A percentile compares a stretch with the other conserved stretches of the same genome.
These are phyloP conservation scores for Terana coerulea DNA, from an alignment of 768 basidiomycete species.

Conservation along the genomic window DNA sequence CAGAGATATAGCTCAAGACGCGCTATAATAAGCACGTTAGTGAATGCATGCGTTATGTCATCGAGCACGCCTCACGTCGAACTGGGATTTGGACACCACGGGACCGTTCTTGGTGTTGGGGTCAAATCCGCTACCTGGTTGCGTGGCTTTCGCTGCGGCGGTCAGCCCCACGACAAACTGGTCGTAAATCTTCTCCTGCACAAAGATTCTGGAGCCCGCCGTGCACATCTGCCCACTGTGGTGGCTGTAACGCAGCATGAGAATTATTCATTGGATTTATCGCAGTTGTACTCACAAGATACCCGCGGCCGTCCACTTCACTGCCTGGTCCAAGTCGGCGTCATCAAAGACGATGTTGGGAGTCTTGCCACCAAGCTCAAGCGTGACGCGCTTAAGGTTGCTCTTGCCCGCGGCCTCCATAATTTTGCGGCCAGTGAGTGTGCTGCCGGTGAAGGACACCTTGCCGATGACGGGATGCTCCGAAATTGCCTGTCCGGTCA, in stretches of 20 bases:
- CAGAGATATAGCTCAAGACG: slow-evolving; percentile 73
- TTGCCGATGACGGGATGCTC: slow-evolving; percentile 64
- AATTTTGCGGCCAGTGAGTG: slow-evolving; percentile 72
- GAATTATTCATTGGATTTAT: background rate
- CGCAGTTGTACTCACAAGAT: slow-evolving; percentile 53
- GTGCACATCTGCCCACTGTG: slow-evolving; percentile 39
- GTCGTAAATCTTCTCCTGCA: slow-evolving; percentile 57
- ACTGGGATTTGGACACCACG: slow-evolving; percentile 42
- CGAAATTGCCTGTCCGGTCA: slow-evolving; percentile 66
- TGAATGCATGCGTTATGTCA: background rate
- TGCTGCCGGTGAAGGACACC: slow-evolving; percentile 80
- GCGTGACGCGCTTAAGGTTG: slow-evolving; percentile 81
- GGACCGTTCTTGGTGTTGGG: slow-evolving; percentile 43
- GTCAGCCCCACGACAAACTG: slow-evolving; percentile 45
- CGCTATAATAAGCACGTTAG: slow-evolving; percentile 39
- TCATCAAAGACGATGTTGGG: slow-evolving; percentile 71
- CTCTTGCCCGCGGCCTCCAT: slow-evolving; percentile 74
- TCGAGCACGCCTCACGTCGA: slow-evolving; percentile 29
- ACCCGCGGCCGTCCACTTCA: slow-evolving; percentile 67
- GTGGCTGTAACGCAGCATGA: background rate
- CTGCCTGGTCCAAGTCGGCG: slow-evolving; percentile 67
- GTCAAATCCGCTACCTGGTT: slow-evolving; percentile 44
- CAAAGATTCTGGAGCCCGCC: slow-evolving; percentile 54
- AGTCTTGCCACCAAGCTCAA: slow-evolving; percentile 79
- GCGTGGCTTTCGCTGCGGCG: slow-evolving; percentile 29